Evolutionary conservation across 2,329 filamentous ascomycete genomes (phyloP), one percentile per base, ranked within the genome.

Genomic region (Exserohilum turcica): DNA sequence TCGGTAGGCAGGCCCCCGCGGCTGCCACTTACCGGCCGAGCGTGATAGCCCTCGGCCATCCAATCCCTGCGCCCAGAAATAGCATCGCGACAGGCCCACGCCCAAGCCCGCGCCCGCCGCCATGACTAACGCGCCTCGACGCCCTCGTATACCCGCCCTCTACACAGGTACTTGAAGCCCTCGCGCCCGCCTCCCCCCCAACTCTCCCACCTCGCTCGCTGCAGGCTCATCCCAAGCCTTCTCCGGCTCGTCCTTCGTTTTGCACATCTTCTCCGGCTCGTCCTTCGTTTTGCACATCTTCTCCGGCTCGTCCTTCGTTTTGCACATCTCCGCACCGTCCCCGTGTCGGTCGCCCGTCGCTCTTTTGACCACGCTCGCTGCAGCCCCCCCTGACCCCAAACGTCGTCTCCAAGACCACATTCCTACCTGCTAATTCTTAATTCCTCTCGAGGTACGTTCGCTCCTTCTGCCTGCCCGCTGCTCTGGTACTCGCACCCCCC

Each of bases 41-140:
- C 7, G 21, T 24, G 21, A 24, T 24, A 7, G 21, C 21, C 4
- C 35, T 39, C 43, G 48, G 44, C 21, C 9, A 59, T 45, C 57
- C 63, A 64, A 54, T 65, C 46, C 52, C 36, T 56, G 19, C 45
- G 63, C 59, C 65, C 58, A 61, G 60, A 60, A 67, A 70, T 67
- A 67, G 65, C 61, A 46, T 35, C 36, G 37, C 52, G 45, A 53
- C 63, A 43, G 52, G 57, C 53, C 38, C 38, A 28, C 43, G 48
- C 42, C 48, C 35, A 37, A 10, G 5, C 13, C 43, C 38, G 24
- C 32, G 46, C 39, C 51, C 46, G 35, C 44, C 39, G 12, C 40
- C 29, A 58, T 57, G 55, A 59, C 60, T 64, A 60, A 54, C 53
- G 52, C 43, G 33, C 49, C 52, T 54, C 39, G 58, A 48, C 42